Base-by-base conservation (phyloP, 2,329 filamentous ascomycete genomes). In the Penicillium oxalicum region DNA sequence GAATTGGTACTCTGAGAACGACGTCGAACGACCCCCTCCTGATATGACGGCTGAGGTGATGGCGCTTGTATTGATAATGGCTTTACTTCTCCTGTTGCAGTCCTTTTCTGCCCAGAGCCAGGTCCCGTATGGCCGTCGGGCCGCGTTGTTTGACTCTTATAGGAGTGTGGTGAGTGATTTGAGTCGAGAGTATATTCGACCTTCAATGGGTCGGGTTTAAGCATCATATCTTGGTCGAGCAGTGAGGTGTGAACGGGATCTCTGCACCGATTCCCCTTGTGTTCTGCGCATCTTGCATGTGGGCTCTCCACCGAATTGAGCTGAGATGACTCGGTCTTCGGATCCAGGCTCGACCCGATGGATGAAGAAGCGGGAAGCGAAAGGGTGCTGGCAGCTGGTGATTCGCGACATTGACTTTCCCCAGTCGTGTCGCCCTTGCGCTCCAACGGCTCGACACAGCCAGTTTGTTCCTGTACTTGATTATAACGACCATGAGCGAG, bases 1-100 rank as follows among this genome's bases (percentile, higher is more conserved):
- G 82, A 77, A 65, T 88, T 91, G 40, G 82, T 82, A 53, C 83
- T 89, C 61, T 87, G 79, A 27, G 84, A 85, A 66, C 88, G 86
- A 28, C 78, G 78, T 46, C 60, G 62, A 45, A 51, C 49, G 42
- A 47, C 25, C 50, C 53, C 58, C 51, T 58, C 73, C 51, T 50
- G 53, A 63, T 48, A 76, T 6, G 70, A 69, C 26, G 25, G 41
- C 13, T 45, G 53, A 25, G 53, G 41, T 40, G 44, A 45, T 35
- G 49, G 47, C n/a, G 52, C 35, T 26, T 59, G 51, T 34, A 55
- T 50, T 4, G 55, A 54, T 55, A 51, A 41, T 9, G 75, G 67
- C 70, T 90, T 94, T 48, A 90, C 76, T 43, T 81, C 74, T 37
- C 88, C 89, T 62, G 87, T 85, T 32, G 87, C 87, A 60, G 82